These are phyloP conservation scores for Nigrospora osmanthi DNA, from an alignment of 2,329 filamentous ascomycete genomes.

Conservation along the genomic window DNA sequence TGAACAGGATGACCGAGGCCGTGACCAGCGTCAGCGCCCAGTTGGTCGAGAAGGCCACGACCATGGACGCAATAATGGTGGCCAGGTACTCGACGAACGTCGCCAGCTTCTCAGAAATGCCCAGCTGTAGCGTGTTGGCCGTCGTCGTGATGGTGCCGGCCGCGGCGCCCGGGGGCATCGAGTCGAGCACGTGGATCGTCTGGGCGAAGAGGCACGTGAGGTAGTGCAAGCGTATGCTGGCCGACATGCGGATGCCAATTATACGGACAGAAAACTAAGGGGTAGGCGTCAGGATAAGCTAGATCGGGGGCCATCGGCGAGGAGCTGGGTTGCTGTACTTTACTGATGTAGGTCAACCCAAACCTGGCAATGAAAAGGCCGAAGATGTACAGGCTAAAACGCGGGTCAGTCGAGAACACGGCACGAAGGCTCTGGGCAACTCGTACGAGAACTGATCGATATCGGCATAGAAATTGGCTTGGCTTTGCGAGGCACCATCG, in stretches of 20 bases:
- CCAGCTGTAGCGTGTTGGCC: slow-evolving; percentile 56
- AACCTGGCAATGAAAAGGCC: slow-evolving; percentile 64
- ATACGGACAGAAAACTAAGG: slow-evolving; percentile 49
- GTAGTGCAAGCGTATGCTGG: slow-evolving; percentile 56
- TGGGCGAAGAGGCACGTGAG: slow-evolving; percentile 56
- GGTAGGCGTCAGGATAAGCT: not conserved
- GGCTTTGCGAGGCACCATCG: slow-evolving; percentile 19
- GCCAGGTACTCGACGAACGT: slow-evolving; percentile 47
- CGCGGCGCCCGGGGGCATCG: slow-evolving; percentile 53
- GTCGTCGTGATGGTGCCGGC: slow-evolving; percentile 57
- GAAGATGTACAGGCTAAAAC: slow-evolving; percentile 55
- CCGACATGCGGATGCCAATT: slow-evolving; percentile 54
- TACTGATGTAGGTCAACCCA: slow-evolving; percentile 52
- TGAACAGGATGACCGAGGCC: slow-evolving; percentile 47
- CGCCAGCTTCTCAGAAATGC: slow-evolving; percentile 56
- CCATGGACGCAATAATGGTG: slow-evolving; percentile 42
- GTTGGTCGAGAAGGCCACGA: slow-evolving; percentile 48
- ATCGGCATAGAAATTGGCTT: slow-evolving; percentile 28
- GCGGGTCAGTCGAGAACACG: slow-evolving; percentile 4
- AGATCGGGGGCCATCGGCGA: no score
- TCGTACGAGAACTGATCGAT: slow-evolving; percentile 36
- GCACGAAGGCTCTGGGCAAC: no score
- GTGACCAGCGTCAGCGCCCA: slow-evolving; percentile 56
- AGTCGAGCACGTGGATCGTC: slow-evolving; percentile 61
- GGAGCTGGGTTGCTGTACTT: slow-evolving; percentile 25